phyloP scores from a whole-genome alignment of 768 basidiomycete species.

The Amanita pseudoporphyria region DNA sequence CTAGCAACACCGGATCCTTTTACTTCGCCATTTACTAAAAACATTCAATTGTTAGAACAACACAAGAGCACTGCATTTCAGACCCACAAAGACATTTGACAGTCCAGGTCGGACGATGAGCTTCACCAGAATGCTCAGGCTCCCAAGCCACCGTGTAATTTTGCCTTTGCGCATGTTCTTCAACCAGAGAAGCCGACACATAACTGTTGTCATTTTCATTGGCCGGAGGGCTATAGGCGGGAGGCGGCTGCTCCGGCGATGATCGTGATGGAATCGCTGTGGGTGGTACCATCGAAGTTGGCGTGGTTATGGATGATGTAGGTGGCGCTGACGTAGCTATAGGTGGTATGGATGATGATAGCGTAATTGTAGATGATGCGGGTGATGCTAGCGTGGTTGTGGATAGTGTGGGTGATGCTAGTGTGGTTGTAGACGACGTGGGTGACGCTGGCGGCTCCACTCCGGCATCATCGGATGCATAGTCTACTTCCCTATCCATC shows the following conservation, averaged over 20 bases:
- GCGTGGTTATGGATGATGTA: too few species aligned
- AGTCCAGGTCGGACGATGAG: constrained; percentile 2
- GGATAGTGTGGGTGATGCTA: too few species aligned
- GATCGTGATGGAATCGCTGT: not conserved
- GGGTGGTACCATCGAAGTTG: not conserved
- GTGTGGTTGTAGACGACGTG: too few species aligned
- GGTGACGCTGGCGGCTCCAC: not conserved
- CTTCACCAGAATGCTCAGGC: too few species aligned
- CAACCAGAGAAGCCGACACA: not conserved
- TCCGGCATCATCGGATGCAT: not conserved
- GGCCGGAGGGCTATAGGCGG: not conserved
- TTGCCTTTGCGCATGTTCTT: too few species aligned
- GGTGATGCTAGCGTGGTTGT: too few species aligned
- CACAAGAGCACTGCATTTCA: not conserved
- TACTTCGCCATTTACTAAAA: not conserved
- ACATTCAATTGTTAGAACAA: not conserved
- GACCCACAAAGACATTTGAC: constrained; percentile 1
- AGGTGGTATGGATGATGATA: too few species aligned
- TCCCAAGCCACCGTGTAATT: too few species aligned
- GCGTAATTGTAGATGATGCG: too few species aligned
- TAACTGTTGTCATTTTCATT: not conserved
- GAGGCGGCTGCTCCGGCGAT: not conserved
- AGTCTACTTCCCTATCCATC: not conserved
- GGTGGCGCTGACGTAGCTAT: too few species aligned
- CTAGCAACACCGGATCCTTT: too few species aligned